Conservation (phyloP, 2,329 filamentous ascomycete species). For the Pyrenochaeta sp. region DNA sequence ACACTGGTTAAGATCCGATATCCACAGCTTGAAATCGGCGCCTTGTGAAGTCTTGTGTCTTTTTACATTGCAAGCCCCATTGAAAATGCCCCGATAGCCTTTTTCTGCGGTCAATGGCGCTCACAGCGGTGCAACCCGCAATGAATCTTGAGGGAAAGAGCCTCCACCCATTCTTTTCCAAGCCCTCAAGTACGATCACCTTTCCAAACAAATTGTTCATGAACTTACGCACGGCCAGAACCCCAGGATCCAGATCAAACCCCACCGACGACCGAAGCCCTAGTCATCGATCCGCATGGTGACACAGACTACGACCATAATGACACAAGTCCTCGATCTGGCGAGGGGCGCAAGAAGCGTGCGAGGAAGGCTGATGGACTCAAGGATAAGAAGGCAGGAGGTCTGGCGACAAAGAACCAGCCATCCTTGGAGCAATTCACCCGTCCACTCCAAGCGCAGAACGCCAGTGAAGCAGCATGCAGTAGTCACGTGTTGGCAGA, state of each 20-base stretch:
- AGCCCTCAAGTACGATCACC: slow-evolving; percentile 30
- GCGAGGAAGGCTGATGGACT: slow-evolving; percentile 26
- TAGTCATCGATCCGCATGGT: slow-evolving; percentile 23
- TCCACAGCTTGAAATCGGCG: slow-evolving; percentile 4
- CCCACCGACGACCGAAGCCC: slow-evolving; percentile 6
- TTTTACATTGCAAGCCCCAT: not conserved
- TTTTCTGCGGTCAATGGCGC: slow-evolving; percentile 43
- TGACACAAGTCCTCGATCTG: slow-evolving; percentile 18
- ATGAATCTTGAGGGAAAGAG: slow-evolving; percentile 49
- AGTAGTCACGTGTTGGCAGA: slow-evolving; percentile 5
- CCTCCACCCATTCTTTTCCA: slow-evolving; percentile 52
- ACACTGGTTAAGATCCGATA: not conserved
- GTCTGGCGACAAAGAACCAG: slow-evolving; percentile 26
- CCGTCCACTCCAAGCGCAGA: slow-evolving; percentile 10
- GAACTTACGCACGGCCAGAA: slow-evolving; percentile 20
- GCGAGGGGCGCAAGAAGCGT: slow-evolving; percentile 32
- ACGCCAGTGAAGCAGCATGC: not conserved
- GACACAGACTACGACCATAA: slow-evolving; percentile 21
- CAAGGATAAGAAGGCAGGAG: slow-evolving; percentile 21
- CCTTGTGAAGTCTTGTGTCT: not conserved
- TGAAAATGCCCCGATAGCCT: slow-evolving; percentile 26
- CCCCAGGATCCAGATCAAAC: slow-evolving; percentile 14
- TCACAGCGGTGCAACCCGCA: slow-evolving; percentile 44
- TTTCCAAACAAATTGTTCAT: too few species aligned
- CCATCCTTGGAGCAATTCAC: slow-evolving; percentile 40